Conservation (phyloP, 257 asterid genomes). For the Nicotiana benthamiana region DNA sequence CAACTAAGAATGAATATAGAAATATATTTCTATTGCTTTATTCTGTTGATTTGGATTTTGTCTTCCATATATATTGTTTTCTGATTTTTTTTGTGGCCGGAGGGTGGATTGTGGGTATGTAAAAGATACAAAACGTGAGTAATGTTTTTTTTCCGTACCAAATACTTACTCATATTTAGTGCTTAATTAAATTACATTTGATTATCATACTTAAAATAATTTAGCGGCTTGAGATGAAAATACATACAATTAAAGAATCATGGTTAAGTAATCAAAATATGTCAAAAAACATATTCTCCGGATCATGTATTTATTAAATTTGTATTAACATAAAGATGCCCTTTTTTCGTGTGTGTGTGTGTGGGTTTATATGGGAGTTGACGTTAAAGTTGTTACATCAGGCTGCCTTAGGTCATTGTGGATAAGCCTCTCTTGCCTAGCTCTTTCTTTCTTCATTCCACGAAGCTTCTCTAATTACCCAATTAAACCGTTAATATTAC, state of each 20-base stretch:
- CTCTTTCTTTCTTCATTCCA: constrained; percentile 37
- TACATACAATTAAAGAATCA: not conserved
- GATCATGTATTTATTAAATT: not conserved
- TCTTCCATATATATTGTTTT: not conserved
- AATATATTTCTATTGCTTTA: no score
- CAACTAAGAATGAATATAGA: no score
- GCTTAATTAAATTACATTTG: no score
- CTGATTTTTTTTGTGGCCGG: not conserved
- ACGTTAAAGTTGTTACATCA: constrained; percentile 39
- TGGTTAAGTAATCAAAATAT: not conserved
- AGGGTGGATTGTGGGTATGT: not conserved
- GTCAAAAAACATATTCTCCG: not conserved
- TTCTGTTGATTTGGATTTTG: not conserved
- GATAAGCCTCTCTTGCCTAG: constrained; percentile 14
- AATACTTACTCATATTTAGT: no score
- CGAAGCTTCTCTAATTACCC: constrained; percentile 28
- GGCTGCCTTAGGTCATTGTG: not conserved
- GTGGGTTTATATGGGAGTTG: not conserved
- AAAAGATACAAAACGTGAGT: no score
- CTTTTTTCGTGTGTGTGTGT: not conserved
- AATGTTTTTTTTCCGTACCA: no score
- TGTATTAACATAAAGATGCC: no score
- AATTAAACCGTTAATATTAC: not conserved
- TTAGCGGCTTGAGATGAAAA: no score
- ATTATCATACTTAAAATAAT: no score